Conservation (phyloP, 73 alveolate species). For the Stentor coeruleus region DNA sequence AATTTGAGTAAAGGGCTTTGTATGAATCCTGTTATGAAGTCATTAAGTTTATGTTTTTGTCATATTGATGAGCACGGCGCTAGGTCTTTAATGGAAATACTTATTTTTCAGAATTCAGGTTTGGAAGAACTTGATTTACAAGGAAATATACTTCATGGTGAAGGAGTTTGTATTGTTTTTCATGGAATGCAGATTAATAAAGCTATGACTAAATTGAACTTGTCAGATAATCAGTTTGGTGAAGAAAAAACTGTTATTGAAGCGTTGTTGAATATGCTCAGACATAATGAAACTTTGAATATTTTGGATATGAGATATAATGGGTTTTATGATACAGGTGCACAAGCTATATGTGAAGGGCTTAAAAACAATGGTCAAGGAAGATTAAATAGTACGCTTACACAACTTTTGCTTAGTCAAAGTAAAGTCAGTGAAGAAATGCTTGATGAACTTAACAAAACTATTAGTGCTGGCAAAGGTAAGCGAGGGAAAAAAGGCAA, state of each 20-base stretch:
- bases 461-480: not conserved
- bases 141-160: conserved; percentile 48
- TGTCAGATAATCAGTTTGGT: conserved; percentile 48
- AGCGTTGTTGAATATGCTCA: not conserved
- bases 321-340: conserved; percentile 32
- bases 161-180: conserved; percentile 43
- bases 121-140: conserved; percentile 43
- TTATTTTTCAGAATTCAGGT: conserved; percentile 35
- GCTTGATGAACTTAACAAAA: not conserved
- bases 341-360: not conserved
- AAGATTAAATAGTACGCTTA: not conserved
- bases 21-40: conserved; percentile 34
- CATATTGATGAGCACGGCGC: conserved; percentile 45
- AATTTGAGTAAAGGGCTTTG: conserved; percentile 45
- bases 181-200: conserved; percentile 36
- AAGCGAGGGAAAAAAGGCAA: conserved; percentile 12
- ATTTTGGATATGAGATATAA: conserved; percentile 19
- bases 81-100: conserved; percentile 37
- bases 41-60: conserved; percentile 39
- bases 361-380: not conserved
- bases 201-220: conserved; percentile 37
- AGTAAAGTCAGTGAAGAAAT: not conserved
- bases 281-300: not conserved
- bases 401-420: not conserved
- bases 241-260: conserved; percentile 43